phyloP scores from a whole-genome alignment of 2,329 filamentous ascomycete genomes.

The Ceratocystis eucalypticola region DNA sequence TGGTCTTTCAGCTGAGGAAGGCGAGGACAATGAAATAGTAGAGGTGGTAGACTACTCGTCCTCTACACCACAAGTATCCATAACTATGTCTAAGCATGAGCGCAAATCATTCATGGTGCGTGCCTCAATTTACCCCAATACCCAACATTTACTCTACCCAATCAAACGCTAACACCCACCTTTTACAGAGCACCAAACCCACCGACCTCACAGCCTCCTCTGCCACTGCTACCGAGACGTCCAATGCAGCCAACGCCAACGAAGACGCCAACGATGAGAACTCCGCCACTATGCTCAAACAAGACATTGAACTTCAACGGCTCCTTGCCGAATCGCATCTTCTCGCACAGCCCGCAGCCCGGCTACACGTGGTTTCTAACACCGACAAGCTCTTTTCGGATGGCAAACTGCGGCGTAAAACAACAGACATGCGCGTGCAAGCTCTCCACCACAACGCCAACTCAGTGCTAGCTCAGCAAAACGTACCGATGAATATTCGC shows the following conservation, averaged over 20 bases:
- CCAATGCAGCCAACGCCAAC: conserved; percentile 21
- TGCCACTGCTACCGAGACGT: conserved; percentile 19
- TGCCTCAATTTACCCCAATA: not conserved
- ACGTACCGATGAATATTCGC: conserved; percentile 78
- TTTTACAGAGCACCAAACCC: conserved; percentile 27
- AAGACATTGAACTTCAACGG: conserved; percentile 83
- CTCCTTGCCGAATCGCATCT: conserved; percentile 87
- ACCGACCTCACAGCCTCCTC: conserved; percentile 36
- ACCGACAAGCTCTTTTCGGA: conserved; percentile 34
- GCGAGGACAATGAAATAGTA: conserved; percentile 27
- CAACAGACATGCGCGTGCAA: conserved; percentile 71
- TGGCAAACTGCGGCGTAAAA: conserved; percentile 65
- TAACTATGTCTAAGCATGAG: conserved; percentile 50
- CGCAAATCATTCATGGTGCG: conserved; percentile 65
- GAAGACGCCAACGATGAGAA: conserved; percentile 37
- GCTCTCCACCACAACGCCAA: conserved; percentile 53
- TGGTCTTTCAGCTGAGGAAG: conserved; percentile 19
- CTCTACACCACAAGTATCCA: conserved; percentile 27
- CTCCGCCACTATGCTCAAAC: conserved; percentile 60
- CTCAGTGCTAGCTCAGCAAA: conserved; percentile 62
- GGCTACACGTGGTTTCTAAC: conserved; percentile 28
- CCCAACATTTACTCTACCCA: not conserved
- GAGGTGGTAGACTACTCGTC: conserved; percentile 50
- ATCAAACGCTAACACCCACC: not conserved
- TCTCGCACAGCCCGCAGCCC: conserved; percentile 40